Evolutionary conservation across 2,329 filamentous ascomycete species (phyloP).

Genomic region (Knufia petricola): DNA sequence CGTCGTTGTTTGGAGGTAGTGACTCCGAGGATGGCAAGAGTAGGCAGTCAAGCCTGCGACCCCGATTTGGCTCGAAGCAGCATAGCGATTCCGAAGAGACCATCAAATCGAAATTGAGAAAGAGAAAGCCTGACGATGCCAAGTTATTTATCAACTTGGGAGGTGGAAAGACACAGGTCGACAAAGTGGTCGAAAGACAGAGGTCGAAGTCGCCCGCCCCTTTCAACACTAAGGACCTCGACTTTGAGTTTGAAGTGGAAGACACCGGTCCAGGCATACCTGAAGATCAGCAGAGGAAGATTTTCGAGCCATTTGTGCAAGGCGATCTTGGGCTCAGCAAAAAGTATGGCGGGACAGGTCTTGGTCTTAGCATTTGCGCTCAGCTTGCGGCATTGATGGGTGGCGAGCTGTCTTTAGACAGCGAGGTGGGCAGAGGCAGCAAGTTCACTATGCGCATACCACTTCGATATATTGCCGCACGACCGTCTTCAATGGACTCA

Average conservation of each 20-base stretch:
- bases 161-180: conserved; percentile 44
- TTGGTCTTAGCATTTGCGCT: conserved; percentile 81
- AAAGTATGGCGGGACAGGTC: conserved; percentile 79
- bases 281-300: conserved; percentile 63
- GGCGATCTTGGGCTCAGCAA: conserved; percentile 83
- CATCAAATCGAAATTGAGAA: conserved; percentile 19
- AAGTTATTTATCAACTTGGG: conserved; percentile 52
- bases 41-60: conserved; percentile 7
- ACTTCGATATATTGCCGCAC: conserved; percentile 62
- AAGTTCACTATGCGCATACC: conserved; percentile 78
- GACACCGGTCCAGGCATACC: conserved; percentile 84
- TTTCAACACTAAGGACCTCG: conserved; percentile 51
- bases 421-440: conserved; percentile 63
- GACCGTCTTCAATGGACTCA: conserved; percentile 36
- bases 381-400: conserved; percentile 78
- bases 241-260: conserved; percentile 80
- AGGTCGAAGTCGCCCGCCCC: conserved; percentile 53
- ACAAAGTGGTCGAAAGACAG: conserved; percentile 43
- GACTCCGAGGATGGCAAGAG: conserved; percentile 15
- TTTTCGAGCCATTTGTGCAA: conserved; percentile 92
- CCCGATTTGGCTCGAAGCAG: conserved; percentile 7
- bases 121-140: conserved; percentile 36
- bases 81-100: conserved; percentile 8
- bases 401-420: conserved; percentile 62
- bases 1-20: conserved; percentile 13